These are phyloP conservation scores for Hanseniaspora opuntiae DNA, from an alignment of 805 yeast species.

Conservation along the genomic window DNA sequence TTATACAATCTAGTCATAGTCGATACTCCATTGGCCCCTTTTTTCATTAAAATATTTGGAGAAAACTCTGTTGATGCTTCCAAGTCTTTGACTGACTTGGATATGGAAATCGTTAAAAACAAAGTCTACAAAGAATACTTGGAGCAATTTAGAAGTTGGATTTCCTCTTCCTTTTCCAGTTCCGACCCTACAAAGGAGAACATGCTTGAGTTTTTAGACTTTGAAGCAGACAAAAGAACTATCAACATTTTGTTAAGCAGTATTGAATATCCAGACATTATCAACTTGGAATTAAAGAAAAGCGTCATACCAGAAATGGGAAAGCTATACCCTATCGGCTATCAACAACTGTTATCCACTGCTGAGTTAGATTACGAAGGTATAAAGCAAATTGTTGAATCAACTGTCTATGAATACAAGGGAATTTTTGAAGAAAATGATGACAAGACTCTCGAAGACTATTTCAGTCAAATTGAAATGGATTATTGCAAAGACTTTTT, in stretches of 20 bases:
- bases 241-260: slow-evolving; percentile 87
- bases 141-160: slow-evolving; percentile 69
- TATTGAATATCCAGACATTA: slow-evolving; percentile 30
- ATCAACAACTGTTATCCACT: slow-evolving; percentile 45
- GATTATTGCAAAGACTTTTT: slow-evolving; percentile 80
- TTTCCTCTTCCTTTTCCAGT: slow-evolving; percentile 42
- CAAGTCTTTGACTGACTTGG: slow-evolving; percentile 74
- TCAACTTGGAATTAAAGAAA: slow-evolving; percentile 58
- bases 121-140: slow-evolving; percentile 82
- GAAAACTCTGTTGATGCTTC: slow-evolving; percentile 44
- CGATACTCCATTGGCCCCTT: slow-evolving; percentile 95
- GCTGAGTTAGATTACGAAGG: slow-evolving; percentile 73
- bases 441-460: slow-evolving; percentile 67
- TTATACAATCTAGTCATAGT: slow-evolving; percentile 81
- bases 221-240: slow-evolving; percentile 91
- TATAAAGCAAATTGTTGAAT: slow-evolving; percentile 48
- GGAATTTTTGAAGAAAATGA: slow-evolving; percentile 33
- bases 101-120: slow-evolving; percentile 89
- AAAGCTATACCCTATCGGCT: slow-evolving; percentile 54
- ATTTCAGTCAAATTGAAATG: slow-evolving; percentile 87
- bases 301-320: slow-evolving; percentile 78
- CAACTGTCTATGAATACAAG: slow-evolving; percentile 49
- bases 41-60: slow-evolving; percentile 76
- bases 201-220: slow-evolving; percentile 62
- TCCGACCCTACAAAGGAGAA: slow-evolving; percentile 61